Base-by-base conservation (phyloP, 768 basidiomycete species). In the Lactarius sp. region DNA sequence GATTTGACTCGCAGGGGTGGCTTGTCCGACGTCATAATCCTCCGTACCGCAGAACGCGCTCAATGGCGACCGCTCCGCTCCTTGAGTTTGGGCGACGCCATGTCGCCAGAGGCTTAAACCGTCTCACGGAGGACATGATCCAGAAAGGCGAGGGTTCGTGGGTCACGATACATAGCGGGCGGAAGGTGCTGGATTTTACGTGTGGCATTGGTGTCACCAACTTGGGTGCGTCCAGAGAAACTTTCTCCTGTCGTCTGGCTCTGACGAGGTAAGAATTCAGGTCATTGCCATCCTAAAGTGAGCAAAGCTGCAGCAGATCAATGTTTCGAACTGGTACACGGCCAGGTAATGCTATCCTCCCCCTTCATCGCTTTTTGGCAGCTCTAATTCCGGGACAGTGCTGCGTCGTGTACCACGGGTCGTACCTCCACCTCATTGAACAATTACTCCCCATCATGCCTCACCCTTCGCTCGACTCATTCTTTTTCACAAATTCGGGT, bases 401-500 rank as follows among this genome's bases (percentile, higher is more conserved):
- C 75, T 90, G 90, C 77, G 92, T 98, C 70, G 89, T 86, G 6
- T 89, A 92, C 78, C 86, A 92, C 69, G 84, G 81, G 66, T 92
- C 94, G 0, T 94, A 96, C 75, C 81, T 97, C n/a, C 80, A 85
- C 55, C 88, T 98, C 69, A 88, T 98, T 70, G 83, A 96, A 73
- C 83, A 82, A 60, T 81, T 98, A 7, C 76, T 96, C 13, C 91
- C 94, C 0, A 76, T 89, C 62, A 94, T 98, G 94, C 95, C 95
- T 2, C 77, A 95, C 75, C 81, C 86, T 0, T 94, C 93, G 1
- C 81, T 98, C 39, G 90, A 96, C 73, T 92, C 92, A 31, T 98
- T 98, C 81, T 97, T 94, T 83, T 92, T 97, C 76, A 92, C 90
- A 90, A 98, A 92, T 78, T 95, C 94, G 2, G 96, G 96, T 2